Evolutionary conservation across 2,329 filamentous ascomycete species (phyloP).

Genomic region (Clarireedia hainanense): DNA sequence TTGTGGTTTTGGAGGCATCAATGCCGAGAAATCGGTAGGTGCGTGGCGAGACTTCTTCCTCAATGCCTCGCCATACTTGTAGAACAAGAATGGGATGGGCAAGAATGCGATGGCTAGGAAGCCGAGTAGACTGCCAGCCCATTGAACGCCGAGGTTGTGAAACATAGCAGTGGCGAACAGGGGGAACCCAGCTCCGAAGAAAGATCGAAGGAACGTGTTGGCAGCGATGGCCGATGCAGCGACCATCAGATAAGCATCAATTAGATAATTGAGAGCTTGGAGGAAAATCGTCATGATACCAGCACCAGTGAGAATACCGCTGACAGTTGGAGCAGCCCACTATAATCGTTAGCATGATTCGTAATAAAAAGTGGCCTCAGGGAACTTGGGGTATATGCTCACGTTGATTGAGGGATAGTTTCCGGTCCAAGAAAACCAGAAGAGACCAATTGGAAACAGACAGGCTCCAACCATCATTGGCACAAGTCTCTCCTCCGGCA

Average conservation of each 20-base stretch:
- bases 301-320: conserved; percentile 47
- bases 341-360: not conserved
- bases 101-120: conserved; percentile 34
- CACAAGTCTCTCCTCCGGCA: conserved; percentile 34
- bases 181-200: conserved; percentile 17
- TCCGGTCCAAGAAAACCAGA: conserved; percentile 34
- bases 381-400: not conserved
- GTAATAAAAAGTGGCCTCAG: not conserved
- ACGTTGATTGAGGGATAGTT: conserved; percentile 32
- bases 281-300: conserved; percentile 54
- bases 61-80: conserved; percentile 49
- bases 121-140: conserved; percentile 34
- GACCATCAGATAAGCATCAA: conserved; percentile 18
- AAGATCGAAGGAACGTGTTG: conserved; percentile 16
- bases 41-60: conserved; percentile 28
- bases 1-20: not conserved
- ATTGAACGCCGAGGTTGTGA: conserved; percentile 30
- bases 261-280: conserved; percentile 15
- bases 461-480: conserved; percentile 35
- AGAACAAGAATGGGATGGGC: conserved; percentile 38
- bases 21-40: conserved; percentile 6
- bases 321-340: conserved; percentile 17
- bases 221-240: conserved; percentile 18
- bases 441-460: conserved; percentile 29
- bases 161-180: conserved; percentile 33